These are phyloP conservation scores for Trichoderma atrobrunneum DNA, from an alignment of 2,329 filamentous ascomycete species.

Conservation along the genomic window DNA sequence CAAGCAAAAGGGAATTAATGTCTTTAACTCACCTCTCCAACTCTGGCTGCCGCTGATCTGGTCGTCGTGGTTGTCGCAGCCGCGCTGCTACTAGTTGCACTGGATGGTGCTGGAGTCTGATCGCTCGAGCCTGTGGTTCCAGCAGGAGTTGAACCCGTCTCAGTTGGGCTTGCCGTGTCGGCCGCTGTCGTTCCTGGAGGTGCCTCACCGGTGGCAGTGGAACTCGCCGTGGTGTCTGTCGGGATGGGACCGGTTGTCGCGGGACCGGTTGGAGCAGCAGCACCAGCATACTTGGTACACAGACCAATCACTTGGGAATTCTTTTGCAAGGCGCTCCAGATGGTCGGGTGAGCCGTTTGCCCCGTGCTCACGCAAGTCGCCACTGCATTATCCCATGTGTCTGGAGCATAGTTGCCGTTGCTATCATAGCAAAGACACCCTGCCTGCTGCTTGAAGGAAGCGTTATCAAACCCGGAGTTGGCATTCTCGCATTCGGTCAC, in stretches of 20 bases:
- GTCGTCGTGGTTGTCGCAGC: background rate
- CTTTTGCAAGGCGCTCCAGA: slow-evolving; percentile 5
- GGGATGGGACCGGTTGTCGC: background rate
- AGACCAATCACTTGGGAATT: background rate
- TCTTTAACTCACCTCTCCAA: background rate
- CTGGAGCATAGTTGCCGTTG: slow-evolving; percentile 6
- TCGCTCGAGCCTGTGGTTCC: background rate
- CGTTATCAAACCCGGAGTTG: background rate
- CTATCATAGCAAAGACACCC: slow-evolving; percentile 2
- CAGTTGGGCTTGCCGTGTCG: background rate
- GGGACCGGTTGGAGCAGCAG: background rate
- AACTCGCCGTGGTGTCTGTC: background rate
- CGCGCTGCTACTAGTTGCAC: slow-evolving; percentile 8
- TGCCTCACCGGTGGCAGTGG: background rate
- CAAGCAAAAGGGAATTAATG: background rate
- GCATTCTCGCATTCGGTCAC: background rate
- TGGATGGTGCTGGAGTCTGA: background rate
- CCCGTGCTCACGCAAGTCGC: slow-evolving; percentile 12
- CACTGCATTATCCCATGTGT: slow-evolving; percentile 7
- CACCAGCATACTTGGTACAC: slow-evolving; percentile 2
- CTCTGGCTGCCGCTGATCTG: background rate
- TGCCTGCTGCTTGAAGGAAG: background rate
- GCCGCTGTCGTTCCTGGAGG: background rate
- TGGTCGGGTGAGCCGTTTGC: slow-evolving; percentile 2
- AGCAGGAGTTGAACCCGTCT: background rate